Conservation (phyloP, 2,329 filamentous ascomycete species). For the Hypoxylon rubiginosum region DNA sequence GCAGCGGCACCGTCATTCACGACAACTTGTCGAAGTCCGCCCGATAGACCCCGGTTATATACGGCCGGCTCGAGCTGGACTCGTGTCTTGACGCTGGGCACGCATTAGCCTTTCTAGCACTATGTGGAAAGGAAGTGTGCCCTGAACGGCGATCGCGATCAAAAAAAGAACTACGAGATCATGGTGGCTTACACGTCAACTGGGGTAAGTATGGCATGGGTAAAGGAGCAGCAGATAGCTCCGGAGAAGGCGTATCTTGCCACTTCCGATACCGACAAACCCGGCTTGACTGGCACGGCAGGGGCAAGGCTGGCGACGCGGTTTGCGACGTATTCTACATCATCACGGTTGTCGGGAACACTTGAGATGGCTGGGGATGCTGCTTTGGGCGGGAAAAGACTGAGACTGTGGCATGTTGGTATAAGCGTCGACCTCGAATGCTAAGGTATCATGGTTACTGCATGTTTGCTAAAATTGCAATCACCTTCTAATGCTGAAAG, state of each 20-base stretch:
- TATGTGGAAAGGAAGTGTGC: constrained; percentile 10
- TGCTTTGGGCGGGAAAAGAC: constrained; percentile 31
- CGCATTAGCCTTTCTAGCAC: constrained; percentile 25
- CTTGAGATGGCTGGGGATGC: constrained; percentile 30
- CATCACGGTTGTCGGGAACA: constrained; percentile 39
- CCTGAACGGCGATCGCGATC: constrained; percentile 14
- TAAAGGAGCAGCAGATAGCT: constrained; percentile 47
- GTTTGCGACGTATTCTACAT: constrained; percentile 36
- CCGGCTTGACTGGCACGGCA: constrained; percentile 20
- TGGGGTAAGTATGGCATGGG: constrained; percentile 45
- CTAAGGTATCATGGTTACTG: constrained; percentile 38
- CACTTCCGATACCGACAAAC: constrained; percentile 37
- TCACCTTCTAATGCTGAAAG: constrained; percentile 44
- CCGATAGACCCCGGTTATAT: constrained; percentile 46
- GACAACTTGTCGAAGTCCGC: constrained; percentile 44
- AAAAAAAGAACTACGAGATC: constrained; percentile 28
- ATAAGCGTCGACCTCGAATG: constrained; percentile 42
- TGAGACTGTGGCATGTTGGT: constrained; percentile 31
- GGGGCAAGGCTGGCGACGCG: constrained; percentile 28
- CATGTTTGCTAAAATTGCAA: constrained; percentile 43
- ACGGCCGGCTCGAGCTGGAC: constrained; percentile 45
- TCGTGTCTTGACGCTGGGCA: constrained; percentile 46
- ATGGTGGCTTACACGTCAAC: constrained; percentile 46
- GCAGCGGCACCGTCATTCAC: constrained; percentile 40
- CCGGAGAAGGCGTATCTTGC: constrained; percentile 46